Conservation (phyloP, 2,329 filamentous ascomycete genomes). For the Aspergillus udagawae region DNA sequence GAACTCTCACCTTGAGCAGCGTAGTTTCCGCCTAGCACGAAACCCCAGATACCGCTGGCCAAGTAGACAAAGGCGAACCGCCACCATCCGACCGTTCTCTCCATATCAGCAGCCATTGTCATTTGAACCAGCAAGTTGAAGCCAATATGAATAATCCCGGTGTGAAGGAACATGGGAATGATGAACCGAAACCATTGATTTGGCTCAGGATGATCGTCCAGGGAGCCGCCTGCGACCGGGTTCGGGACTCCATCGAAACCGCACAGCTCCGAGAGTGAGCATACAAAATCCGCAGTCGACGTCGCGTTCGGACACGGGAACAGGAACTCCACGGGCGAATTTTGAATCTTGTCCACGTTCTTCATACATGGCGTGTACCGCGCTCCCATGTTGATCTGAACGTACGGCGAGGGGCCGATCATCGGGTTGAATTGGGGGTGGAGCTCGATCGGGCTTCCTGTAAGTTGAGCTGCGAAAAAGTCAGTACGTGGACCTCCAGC, state of each 20-base stretch:
- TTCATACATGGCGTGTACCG: conserved; percentile 95
- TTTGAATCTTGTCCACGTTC: conserved; percentile 49
- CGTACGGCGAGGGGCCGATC: conserved; percentile 87
- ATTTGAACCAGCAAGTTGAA: conserved; percentile 94
- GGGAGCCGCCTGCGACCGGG: conserved; percentile 48
- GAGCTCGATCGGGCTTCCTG: conserved; percentile 64
- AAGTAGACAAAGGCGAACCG: conserved; percentile 90
- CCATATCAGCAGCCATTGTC: conserved; percentile 88
- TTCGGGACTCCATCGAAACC: conserved; percentile 75
- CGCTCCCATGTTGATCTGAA: conserved; percentile 95
- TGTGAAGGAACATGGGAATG: conserved; percentile 89
- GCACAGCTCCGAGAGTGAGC: conserved; percentile 74
- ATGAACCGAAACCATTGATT: conserved; percentile 99
- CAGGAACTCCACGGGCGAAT: conserved; percentile 27
- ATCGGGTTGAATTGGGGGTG: conserved; percentile 90
- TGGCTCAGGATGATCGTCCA: conserved; percentile 61
- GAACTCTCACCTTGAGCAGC: conserved; percentile 77
- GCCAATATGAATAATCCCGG: conserved; percentile 87
- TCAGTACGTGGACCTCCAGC: background rate
- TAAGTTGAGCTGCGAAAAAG: conserved; percentile 58
- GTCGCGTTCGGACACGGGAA: conserved; percentile 85
- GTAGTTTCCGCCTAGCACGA: conserved; percentile 91
- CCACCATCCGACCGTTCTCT: conserved; percentile 79
- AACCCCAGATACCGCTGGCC: conserved; percentile 88
- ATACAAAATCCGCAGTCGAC: conserved; percentile 53